phyloP scores from a whole-genome alignment of 2,329 filamentous ascomycete species.

The Diplodia mutila region DNA sequence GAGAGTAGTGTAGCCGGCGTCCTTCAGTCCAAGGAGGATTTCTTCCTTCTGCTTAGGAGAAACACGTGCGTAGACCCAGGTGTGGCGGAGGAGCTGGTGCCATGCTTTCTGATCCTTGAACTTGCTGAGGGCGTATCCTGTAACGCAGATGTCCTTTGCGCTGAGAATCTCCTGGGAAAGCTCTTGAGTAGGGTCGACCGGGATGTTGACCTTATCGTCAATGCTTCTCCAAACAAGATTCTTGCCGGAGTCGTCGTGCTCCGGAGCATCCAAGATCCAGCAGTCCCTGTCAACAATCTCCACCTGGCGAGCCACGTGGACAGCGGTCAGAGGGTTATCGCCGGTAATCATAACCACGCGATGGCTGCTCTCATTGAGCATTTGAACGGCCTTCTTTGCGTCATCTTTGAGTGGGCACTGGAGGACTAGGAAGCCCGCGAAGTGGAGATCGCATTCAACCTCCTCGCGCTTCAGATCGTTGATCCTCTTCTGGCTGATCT shows the following conservation, averaged over 20 bases:
- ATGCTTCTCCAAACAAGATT: slow-evolving; percentile 92
- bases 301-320: slow-evolving; percentile 92
- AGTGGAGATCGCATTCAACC: slow-evolving; percentile 80
- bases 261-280: slow-evolving; percentile 91
- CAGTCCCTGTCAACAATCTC: slow-evolving; percentile 97
- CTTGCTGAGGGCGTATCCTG: slow-evolving; percentile 88
- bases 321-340: slow-evolving; percentile 94
- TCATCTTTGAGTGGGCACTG: slow-evolving; percentile 97
- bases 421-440: slow-evolving; percentile 93
- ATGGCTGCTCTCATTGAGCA: slow-evolving; percentile 98
- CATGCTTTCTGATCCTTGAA: slow-evolving; percentile 82
- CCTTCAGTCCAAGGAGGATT: slow-evolving; percentile 93
- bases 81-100: slow-evolving; percentile 77
- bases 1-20: slow-evolving; percentile 94
- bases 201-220: slow-evolving; percentile 84
- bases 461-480: slow-evolving; percentile 94
- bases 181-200: slow-evolving; percentile 80
- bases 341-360: slow-evolving; percentile 99
- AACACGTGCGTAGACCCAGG: slow-evolving; percentile 97
- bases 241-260: slow-evolving; percentile 79
- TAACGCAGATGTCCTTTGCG: slow-evolving; percentile 91
- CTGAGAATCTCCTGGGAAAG: slow-evolving; percentile 80
- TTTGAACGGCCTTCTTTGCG: slow-evolving; percentile 88
- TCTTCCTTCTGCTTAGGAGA: slow-evolving; percentile 99
- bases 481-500: slow-evolving; percentile 81